Percentiles rank a stretch among this genome's conserved stretches.
These are phyloP conservation scores for Psilocybe mexicana DNA, from an alignment of 1,284 basidiomycete genomes.

Conservation along the genomic window DNA sequence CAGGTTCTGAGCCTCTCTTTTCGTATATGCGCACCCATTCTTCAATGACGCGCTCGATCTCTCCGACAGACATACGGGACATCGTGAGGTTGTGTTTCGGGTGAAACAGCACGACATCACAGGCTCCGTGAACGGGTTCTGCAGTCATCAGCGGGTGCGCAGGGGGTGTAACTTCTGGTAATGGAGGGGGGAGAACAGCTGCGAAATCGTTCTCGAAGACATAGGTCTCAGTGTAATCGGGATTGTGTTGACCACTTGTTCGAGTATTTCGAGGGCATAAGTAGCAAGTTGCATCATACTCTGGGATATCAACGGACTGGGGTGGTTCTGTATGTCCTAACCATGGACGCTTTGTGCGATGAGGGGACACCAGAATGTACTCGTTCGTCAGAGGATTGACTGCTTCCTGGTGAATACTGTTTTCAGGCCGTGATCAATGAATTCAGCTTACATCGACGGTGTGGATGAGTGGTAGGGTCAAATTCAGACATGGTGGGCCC, in stretches of 20 bases:
- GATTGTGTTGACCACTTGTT: constrained; percentile 76
- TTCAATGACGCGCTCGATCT: constrained; percentile 71
- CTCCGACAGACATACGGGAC: constrained; percentile 63
- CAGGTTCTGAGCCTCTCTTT: constrained; percentile 59
- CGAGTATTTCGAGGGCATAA: constrained; percentile 89
- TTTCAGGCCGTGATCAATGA: background rate
- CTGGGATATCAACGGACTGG: constrained; percentile 52
- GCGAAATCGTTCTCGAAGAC: constrained; percentile 88
- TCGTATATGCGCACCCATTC: constrained; percentile 79
- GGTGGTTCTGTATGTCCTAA: constrained; percentile 80
- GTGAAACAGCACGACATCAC: constrained; percentile 91
- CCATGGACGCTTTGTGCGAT: constrained; percentile 83
- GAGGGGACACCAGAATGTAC: constrained; percentile 83
- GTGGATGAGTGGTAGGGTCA: constrained; percentile 67
- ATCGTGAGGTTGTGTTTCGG: constrained; percentile 91
- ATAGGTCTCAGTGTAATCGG: constrained; percentile 68
- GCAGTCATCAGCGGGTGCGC: constrained; percentile 68
- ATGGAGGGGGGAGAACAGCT: constrained; percentile 69
- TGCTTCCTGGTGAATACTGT: constrained; percentile 26
- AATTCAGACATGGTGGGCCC: constrained; percentile 49
- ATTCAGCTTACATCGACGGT: constrained; percentile 63
- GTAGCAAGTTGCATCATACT: constrained; percentile 83
- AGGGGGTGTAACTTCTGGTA: constrained; percentile 44
- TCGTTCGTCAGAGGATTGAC: constrained; percentile 81
- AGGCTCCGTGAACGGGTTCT: constrained; percentile 79